These are phyloP conservation scores for Boletus rufocinnamomeus DNA, from an alignment of 768 basidiomycete genomes.

Conservation along the genomic window DNA sequence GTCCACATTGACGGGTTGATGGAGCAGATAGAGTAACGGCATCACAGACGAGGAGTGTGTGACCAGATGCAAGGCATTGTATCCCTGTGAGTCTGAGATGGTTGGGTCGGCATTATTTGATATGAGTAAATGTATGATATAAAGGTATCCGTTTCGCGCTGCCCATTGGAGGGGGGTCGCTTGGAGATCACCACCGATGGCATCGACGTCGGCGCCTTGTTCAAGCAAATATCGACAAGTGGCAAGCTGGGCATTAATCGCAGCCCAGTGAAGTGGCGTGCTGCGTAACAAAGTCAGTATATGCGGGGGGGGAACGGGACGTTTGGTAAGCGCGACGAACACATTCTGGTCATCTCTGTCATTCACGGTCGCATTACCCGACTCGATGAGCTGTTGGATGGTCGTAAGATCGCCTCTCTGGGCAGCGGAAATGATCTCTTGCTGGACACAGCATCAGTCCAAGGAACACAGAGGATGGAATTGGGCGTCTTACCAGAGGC, in stretches of 20 bases:
- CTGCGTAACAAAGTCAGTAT: constrained; percentile 19
- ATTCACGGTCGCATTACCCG: constrained; percentile 66
- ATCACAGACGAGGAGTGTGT: constrained; percentile 94
- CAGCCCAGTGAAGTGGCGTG: constrained; percentile 96
- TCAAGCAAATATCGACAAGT: constrained; percentile 87
- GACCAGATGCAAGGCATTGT: constrained; percentile 93
- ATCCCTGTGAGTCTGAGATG: constrained; percentile 89
- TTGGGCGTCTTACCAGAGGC: constrained; percentile 23
- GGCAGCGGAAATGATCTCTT: constrained; percentile 78
- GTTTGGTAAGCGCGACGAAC: constrained; percentile 21
- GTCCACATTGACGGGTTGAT: constrained; percentile 93
- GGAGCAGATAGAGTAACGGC: constrained; percentile 88
- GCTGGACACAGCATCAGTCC: constrained; percentile 25
- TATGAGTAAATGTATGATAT: constrained; percentile 90
- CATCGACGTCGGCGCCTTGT: constrained; percentile 93
- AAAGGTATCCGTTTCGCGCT: constrained; percentile 94
- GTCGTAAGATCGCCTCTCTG: constrained; percentile 80
- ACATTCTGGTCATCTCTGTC: constrained; percentile 90
- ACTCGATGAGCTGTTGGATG: constrained; percentile 67
- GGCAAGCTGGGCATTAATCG: constrained; percentile 93
- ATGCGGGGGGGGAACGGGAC: background rate
- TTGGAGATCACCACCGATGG: constrained; percentile 88
- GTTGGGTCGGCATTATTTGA: constrained; percentile 90
- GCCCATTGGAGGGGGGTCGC: constrained; percentile 99
- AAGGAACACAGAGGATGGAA: background rate